Evolutionary conservation across 768 basidiomycete genomes (phyloP).

Genomic region (Russula virescens): DNA sequence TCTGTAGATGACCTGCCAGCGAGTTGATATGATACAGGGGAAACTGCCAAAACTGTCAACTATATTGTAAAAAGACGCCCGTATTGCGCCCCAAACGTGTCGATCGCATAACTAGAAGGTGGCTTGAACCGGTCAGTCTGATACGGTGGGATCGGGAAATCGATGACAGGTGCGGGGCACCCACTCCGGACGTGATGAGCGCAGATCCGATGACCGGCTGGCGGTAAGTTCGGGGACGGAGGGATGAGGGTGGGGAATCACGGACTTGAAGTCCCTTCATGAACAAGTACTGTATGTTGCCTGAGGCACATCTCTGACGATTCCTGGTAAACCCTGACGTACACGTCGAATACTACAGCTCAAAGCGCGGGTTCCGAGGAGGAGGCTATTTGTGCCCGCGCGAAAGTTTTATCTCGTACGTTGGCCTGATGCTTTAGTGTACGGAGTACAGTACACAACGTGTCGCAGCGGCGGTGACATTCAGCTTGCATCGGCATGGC

Average conservation of each 20-base stretch:
- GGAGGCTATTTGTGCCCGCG: slow-evolving; percentile 3
- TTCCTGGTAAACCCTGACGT: too few relatives aligned
- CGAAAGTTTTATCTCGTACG: neutral
- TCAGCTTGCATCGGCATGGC: neutral
- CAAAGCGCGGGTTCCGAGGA: slow-evolving; percentile 13
- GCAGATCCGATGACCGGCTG: slow-evolving; percentile 9
- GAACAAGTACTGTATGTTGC: neutral
- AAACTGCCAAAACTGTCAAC: too few relatives aligned
- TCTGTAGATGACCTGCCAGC: neutral
- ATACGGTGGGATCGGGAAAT: slow-evolving; percentile 8
- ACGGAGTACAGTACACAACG: too few relatives aligned
- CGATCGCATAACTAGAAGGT: neutral
- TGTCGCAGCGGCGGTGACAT: neutral
- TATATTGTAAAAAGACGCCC: neutral
- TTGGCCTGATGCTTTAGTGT: too few relatives aligned
- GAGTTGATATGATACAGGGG: neutral
- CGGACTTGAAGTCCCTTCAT: neutral
- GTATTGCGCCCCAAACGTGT: neutral
- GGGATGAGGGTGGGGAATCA: neutral
- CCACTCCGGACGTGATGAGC: neutral
- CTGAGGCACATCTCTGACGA: too few relatives aligned
- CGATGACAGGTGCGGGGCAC: neutral
- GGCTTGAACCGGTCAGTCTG: too few relatives aligned
- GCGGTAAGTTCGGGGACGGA: neutral
- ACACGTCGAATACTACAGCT: too few relatives aligned